Base-by-base conservation (phyloP, 306 rosid species). In the Cicer judaicum region DNA sequence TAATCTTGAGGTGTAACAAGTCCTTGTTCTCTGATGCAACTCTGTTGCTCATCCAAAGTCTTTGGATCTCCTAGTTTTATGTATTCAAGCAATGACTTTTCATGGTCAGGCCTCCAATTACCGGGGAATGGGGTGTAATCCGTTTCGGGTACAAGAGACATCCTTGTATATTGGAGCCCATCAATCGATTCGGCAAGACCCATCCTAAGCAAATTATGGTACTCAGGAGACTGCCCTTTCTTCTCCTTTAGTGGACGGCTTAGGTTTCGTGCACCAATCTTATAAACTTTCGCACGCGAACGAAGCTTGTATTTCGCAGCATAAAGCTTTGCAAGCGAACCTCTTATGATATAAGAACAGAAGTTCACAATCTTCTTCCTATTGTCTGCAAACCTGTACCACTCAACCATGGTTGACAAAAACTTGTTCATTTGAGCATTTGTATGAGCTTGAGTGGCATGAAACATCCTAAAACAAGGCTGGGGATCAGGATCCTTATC, bases 381-480 rank as follows among this genome's bases (percentile, higher is more conserved):
- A 69, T 93, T 93, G 80, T 93, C 98, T n/a, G 97, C 98, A 88
- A 73, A 93, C 70, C 90, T 86, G 46, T 89, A 93, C 98, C 97
- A 93, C 82, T 93, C 97, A 56, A 90, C 97, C 87, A 91, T 90
- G 57, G 94, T 88, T 36, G 92, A 80, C 79, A 93, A 81, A 53
- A 91, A 90, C 94, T 93, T 93, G 84, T 93, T 93, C 98, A 91
- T 91, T 84, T 93, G 98, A 54, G 94, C 90, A 86, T 93, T 93
- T n/a, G 96, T 93, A 77, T 91, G 97, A 44, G 98, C 96, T 73
- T 93, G 98, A 1, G 98, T 93, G 71, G 98, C 97, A 74, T 93
- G 98, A 81, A 91, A 93, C 98, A 93, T 93, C 74, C 98, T 85
- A 78, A 93, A 93, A 73, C 98, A 93, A 67, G 98, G 97, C 64